Percentiles rank a stretch among this genome's conserved stretches.
Evolutionary conservation across 805 yeast species (phyloP).

Genomic region (Wickerhamomyces bovis): DNA sequence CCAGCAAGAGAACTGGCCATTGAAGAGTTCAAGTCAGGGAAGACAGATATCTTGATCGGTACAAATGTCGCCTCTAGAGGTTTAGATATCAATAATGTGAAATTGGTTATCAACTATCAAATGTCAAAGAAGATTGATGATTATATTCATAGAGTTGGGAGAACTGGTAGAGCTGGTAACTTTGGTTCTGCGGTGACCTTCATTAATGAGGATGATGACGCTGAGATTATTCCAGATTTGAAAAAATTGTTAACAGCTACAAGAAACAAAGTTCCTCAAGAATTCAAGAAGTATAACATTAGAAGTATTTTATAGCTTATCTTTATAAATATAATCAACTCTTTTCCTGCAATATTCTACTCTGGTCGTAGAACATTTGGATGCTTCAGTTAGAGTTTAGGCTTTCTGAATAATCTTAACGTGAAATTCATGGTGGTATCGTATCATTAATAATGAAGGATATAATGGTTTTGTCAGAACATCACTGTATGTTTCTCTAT

Average conservation of each 20-base stretch:
- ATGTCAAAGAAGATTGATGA: constrained; percentile 75
- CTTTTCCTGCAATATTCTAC: no score
- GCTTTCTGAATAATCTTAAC: neutral
- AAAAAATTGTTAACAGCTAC: constrained; percentile 17
- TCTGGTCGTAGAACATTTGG: neutral
- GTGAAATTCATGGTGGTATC: neutral
- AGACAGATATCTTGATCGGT: constrained; percentile 66
- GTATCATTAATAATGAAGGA: neutral
- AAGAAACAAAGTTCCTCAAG: constrained; percentile 18
- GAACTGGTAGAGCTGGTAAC: constrained; percentile 94
- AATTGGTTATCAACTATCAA: constrained; percentile 81
- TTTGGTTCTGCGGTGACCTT: constrained; percentile 73
- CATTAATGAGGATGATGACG: constrained; percentile 69
- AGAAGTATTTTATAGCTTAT: constrained; percentile 8
- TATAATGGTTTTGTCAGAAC: neutral
- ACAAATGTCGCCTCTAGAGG: constrained; percentile 98
- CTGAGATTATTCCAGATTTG: constrained; percentile 21
- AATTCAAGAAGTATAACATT: constrained; percentile 11
- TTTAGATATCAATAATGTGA: constrained; percentile 82
- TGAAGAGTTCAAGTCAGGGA: constrained; percentile 46
- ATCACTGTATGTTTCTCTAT: neutral
- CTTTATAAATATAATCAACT: neutral
- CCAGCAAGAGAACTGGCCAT: constrained; percentile 80
- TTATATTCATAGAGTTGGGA: constrained; percentile 88
- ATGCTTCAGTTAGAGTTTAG: neutral